Conservation (phyloP, 176 grass and related monocot genomes). For the Urochloa ruziziensis region DNA sequence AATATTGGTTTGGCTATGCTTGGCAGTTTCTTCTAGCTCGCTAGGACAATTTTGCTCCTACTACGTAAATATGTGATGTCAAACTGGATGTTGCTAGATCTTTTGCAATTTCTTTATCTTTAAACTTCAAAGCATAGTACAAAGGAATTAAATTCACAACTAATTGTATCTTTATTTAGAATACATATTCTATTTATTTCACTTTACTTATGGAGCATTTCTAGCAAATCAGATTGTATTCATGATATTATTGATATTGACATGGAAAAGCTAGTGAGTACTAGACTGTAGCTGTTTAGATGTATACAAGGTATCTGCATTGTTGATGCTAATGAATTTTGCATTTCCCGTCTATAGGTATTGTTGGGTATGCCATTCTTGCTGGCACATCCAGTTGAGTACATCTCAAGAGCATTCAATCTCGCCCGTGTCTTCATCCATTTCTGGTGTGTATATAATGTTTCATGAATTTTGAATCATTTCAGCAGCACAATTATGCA, state of each 20-base stretch:
- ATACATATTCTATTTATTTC: not conserved
- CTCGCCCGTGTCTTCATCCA: slow-evolving; percentile 96
- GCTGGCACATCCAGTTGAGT: slow-evolving; percentile 69
- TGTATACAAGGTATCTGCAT: not conserved
- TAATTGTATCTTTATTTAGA: not conserved
- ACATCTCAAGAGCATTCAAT: slow-evolving; percentile 92
- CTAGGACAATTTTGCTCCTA: not conserved
- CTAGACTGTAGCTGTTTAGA: not conserved
- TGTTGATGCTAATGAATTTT: slow-evolving; percentile 22
- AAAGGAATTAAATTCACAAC: not conserved
- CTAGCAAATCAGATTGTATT: not conserved
- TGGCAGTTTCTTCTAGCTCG: not conserved
- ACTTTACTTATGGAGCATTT: not conserved
- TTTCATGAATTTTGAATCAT: slow-evolving; percentile 14
- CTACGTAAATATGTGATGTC: not conserved
- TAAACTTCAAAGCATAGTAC: not conserved
- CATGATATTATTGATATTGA: not conserved
- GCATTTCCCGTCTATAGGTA: slow-evolving; percentile 49
- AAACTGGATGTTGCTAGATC: not conserved
- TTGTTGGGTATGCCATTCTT: slow-evolving; percentile 89
- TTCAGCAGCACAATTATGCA: slow-evolving; percentile 11
- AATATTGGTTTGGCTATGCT: not conserved
- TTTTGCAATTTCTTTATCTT: not conserved
- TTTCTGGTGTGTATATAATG: slow-evolving; percentile 69
- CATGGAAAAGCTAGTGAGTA: not conserved